Conservation (phyloP, 1,139 yeast genomes). For the Kodamaea derodonti region DNA sequence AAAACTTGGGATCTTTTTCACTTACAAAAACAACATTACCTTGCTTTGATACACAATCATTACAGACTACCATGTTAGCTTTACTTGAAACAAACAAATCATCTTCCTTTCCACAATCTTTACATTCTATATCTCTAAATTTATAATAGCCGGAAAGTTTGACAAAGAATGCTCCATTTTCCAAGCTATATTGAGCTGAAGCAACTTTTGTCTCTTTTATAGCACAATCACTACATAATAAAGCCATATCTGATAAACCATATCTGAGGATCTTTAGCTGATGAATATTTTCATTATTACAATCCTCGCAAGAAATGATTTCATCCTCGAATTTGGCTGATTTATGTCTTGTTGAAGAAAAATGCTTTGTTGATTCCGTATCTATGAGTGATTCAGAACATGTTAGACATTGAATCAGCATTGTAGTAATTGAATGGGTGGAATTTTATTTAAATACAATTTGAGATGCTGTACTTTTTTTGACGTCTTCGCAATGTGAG, state of each 20-base stretch:
- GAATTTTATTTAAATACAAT: no score
- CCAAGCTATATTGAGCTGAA: constrained; percentile 46
- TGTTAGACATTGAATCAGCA: constrained; percentile 23
- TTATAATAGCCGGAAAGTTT: constrained; percentile 45
- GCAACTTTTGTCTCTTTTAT: constrained; percentile 39
- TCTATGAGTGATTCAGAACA: constrained; percentile 21
- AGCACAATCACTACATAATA: constrained; percentile 48
- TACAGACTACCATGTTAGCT: constrained; percentile 33
- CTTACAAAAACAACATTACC: constrained; percentile 27
- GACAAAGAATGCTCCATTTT: constrained; percentile 53
- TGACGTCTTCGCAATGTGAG: no score
- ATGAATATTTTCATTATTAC: constrained; percentile 53
- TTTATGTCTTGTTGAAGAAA: constrained; percentile 54
- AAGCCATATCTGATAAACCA: constrained; percentile 53
- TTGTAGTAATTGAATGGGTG: no score
- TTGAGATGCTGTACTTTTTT: no score
- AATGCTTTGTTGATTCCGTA: constrained; percentile 37
- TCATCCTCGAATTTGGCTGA: constrained; percentile 39
- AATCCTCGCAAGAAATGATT: constrained; percentile 51
- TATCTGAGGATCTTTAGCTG: constrained; percentile 48
- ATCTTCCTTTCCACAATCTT: constrained; percentile 38
- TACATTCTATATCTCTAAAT: constrained; percentile 50
- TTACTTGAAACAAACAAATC: constrained; percentile 35
- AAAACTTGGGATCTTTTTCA: constrained; percentile 47
- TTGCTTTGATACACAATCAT: constrained; percentile 33